A percentile compares a stretch with the other conserved stretches of the same genome.
Conservation (phyloP, 768 basidiomycete species). For the Mycena epipterygia region DNA sequence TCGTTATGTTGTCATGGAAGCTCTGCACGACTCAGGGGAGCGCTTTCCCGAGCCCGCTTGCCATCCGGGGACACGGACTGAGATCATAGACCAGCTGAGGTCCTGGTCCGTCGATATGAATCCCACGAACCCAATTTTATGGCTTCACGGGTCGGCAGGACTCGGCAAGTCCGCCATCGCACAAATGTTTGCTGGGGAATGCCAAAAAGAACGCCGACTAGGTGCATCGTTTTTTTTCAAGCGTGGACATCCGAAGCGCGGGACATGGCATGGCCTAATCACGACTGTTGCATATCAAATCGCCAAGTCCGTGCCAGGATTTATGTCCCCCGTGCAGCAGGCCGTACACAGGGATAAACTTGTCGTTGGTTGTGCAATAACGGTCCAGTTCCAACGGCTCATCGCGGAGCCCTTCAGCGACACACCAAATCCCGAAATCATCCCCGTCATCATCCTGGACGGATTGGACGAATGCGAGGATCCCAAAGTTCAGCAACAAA, state of each 20-base stretch:
- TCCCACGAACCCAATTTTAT: constrained; percentile 21
- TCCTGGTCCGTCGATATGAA: neutral
- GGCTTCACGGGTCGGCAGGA: constrained; percentile 40
- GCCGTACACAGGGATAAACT: constrained; percentile 25
- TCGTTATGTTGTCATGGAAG: neutral
- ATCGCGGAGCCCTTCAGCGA: constrained; percentile 28
- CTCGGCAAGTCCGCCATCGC: constrained; percentile 41
- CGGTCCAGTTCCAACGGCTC: constrained; percentile 31
- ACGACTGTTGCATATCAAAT: constrained; percentile 47
- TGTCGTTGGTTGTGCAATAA: constrained; percentile 23
- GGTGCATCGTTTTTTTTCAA: constrained; percentile 52
- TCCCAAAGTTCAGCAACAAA: no score
- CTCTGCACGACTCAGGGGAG: constrained; percentile 8
- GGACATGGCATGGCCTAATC: constrained; percentile 39
- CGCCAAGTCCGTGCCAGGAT: constrained; percentile 18
- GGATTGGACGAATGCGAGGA: constrained; percentile 17
- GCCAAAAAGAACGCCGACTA: constrained; percentile 33
- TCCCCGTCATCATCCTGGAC: neutral
- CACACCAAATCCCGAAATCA: neutral
- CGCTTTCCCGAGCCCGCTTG: constrained; percentile 7
- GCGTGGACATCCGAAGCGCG: constrained; percentile 40
- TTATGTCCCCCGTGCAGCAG: constrained; percentile 21
- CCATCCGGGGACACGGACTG: constrained; percentile 15
- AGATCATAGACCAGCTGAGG: neutral
- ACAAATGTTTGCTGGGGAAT: constrained; percentile 34